Evolutionary conservation across 192 early-diverging fungal genomes (phyloP).

Genomic region (Coemansia aciculifera): DNA sequence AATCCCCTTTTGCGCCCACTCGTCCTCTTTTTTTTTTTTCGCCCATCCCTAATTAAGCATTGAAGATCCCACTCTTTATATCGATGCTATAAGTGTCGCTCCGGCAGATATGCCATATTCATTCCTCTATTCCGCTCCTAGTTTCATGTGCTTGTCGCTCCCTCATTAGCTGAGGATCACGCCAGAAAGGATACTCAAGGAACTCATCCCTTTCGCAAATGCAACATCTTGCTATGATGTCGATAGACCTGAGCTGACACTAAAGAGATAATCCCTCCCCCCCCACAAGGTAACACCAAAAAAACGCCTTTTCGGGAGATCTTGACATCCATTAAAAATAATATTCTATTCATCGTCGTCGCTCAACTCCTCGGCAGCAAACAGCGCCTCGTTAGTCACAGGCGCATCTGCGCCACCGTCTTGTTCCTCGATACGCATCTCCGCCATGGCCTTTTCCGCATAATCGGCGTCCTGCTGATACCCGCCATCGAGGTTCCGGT

Average conservation of each 20-base stretch:
- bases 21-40: neutral
- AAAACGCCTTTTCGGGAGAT: neutral
- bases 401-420: neutral
- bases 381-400: constrained; percentile 25
- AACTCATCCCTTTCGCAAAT: too few relatives aligned
- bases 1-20: neutral
- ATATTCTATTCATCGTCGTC: constrained; percentile 16
- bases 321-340: neutral
- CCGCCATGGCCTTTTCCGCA: constrained; percentile 2
- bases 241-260: too few relatives aligned
- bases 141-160: neutral
- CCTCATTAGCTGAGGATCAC: neutral
- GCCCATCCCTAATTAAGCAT: neutral
- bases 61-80: neutral
- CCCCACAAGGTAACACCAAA: neutral
- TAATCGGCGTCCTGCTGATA: constrained; percentile 43
- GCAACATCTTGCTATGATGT: too few relatives aligned
- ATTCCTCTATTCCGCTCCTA: neutral
- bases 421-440: neutral
- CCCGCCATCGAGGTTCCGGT: constrained; percentile 65
- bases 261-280: neutral
- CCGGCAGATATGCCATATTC: neutral
- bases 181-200: neutral
- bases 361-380: constrained; percentile 26
- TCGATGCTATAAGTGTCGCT: neutral